These are phyloP conservation scores for Plasmodium inui DNA, from an alignment of 169 alveolate genomes.

Conservation along the genomic window DNA sequence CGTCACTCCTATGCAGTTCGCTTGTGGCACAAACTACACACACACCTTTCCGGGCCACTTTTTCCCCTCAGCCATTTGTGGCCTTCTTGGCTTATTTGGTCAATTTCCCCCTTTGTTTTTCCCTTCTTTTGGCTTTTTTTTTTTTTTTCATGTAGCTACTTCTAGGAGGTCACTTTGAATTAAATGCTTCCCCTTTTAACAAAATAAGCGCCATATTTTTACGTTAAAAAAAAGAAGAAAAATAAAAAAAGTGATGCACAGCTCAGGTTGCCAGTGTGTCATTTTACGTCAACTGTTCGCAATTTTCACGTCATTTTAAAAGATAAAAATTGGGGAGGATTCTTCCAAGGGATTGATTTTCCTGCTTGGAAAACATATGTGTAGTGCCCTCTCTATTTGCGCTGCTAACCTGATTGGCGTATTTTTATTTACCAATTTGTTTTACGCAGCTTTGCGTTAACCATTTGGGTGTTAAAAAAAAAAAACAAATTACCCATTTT, in stretches of 20 bases:
- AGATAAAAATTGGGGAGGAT: not conserved
- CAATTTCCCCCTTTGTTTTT: not conserved
- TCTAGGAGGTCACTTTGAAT: not conserved
- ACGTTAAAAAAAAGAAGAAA: not conserved
- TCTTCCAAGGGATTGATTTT: not conserved
- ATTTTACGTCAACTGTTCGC: not conserved
- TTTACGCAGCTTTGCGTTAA: not conserved
- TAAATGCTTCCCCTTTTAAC: not conserved
- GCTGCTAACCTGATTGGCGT: not conserved
- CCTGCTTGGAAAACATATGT: not conserved
- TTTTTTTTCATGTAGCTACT: not conserved
- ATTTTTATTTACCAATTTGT: not conserved
- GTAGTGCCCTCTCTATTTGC: not conserved
- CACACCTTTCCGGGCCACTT: not conserved
- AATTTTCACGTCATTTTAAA: not conserved
- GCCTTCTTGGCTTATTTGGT: not conserved
- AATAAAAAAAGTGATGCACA: not conserved
- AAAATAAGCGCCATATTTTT: not conserved
- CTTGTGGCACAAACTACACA: not conserved
- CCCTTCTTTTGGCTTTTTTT: not conserved
- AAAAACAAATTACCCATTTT: not conserved
- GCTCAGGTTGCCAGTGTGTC: not conserved
- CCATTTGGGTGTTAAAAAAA: not conserved
- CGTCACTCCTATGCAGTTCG: not conserved
- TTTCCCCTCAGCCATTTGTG: not conserved